Base-by-base conservation (phyloP, 2,329 filamentous ascomycete genomes). In the Alternaria tenuissima region DNA sequence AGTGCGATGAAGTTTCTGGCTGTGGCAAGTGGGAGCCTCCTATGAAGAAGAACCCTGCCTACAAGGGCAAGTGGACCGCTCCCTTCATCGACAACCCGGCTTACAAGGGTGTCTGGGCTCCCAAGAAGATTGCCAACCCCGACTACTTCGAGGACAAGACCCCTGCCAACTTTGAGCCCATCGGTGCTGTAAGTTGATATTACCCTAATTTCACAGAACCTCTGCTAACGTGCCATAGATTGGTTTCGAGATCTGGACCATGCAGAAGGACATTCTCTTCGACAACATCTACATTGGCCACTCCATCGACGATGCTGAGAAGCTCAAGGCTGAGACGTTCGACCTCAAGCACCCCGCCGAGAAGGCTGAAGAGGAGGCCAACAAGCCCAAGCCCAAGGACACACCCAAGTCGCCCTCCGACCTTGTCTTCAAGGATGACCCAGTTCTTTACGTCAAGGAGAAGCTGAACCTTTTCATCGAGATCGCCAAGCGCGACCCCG, bases 241-340 rank as follows among this genome's bases (percentile, higher is more conserved):
- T 83, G 95, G 95, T 74, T 98, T 98, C 77, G 95, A 99, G 83
- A 94, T 99, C 84, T 99, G 95, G 95, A 98, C 95, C 75, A 99
- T 99, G 95, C 94, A 97, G 84, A 96, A 89, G 80, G 91, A 97
- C 78, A 98, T 99, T 73, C 90, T 97, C 75, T 98, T 99, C 76
- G 93, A 98, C 88, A 99, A 99, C 89, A 96, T 99, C 86, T 99
- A 98, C 88, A 93, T 99, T 79, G 95, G 95, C 66, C 95, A 99
- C 89, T 98, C 94, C 20, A 80, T 95, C 71, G 93, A 93, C 77
- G 95, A 99, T 71, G 95, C 95, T 64, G 89, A 91, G 81, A 91
- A 94, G 84, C 86, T 99, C 76, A 91, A 93, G 73, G 86, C 91
- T 67, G 92, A 97, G 87, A 92, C 93, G 56, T 99, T 94, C 81